A percentile compares a stretch with the other conserved stretches of the same genome.
phyloP scores from a whole-genome alignment of 2,329 filamentous ascomycete species.

The Calonectria honghensis region DNA sequence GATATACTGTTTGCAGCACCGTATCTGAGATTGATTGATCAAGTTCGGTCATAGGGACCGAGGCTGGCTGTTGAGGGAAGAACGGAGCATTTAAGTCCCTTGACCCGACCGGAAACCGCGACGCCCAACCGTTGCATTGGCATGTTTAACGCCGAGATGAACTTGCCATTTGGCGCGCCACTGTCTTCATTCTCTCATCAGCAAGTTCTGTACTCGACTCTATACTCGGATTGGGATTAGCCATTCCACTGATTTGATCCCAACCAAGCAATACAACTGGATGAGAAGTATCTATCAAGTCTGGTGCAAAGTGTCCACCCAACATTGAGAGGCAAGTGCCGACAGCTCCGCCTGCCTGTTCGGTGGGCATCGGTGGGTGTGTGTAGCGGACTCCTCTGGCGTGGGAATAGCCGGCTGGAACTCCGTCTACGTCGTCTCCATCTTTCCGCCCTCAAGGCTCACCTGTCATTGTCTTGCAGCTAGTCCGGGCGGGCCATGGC shows the following conservation, averaged over 20 bases:
- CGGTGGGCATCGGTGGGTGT: slow-evolving; percentile 28
- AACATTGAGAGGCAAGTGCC: neutral
- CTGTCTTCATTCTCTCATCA: neutral
- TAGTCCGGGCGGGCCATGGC: slow-evolving; percentile 5
- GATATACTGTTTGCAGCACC: neutral
- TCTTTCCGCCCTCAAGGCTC: slow-evolving; percentile 45
- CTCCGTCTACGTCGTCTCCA: slow-evolving; percentile 41
- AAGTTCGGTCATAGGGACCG: slow-evolving; percentile 49
- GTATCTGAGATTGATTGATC: slow-evolving; percentile 11
- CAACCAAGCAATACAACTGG: neutral
- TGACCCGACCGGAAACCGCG: slow-evolving; percentile 53
- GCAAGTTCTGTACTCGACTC: too few species aligned
- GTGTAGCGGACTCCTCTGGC: slow-evolving; percentile 20
- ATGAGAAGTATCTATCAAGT: neutral
- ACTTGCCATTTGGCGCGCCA: neutral
- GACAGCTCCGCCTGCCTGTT: slow-evolving; percentile 11
- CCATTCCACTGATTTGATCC: too few species aligned
- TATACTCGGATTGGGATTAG: neutral
- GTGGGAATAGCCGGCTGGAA: slow-evolving; percentile 50
- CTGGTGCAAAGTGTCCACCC: neutral
- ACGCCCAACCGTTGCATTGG: slow-evolving; percentile 7
- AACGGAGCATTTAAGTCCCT: slow-evolving; percentile 45
- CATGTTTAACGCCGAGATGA: neutral
- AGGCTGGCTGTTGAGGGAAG: slow-evolving; percentile 46
- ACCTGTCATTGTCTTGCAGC: slow-evolving; percentile 7